A percentile compares a stretch with the other conserved stretches of the same genome.
Conservation (phyloP, 768 basidiomycete genomes). For the Naematelia encephala region DNA sequence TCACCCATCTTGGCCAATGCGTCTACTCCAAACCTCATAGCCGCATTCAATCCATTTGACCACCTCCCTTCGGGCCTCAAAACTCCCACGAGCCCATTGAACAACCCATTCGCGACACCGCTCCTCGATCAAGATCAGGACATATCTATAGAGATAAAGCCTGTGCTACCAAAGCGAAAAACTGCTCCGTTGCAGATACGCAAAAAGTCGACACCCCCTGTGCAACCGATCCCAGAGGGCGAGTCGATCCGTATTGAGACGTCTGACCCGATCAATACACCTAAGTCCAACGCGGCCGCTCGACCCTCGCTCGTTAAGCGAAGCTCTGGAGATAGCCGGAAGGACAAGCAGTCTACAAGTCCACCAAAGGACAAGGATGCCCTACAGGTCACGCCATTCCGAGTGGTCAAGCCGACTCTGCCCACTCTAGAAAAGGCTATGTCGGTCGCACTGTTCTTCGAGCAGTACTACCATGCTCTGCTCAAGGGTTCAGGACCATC, state of each 20-base stretch:
- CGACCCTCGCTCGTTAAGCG: background rate
- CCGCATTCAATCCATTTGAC: slow-evolving; percentile 30
- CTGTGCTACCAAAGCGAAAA: slow-evolving; percentile 1
- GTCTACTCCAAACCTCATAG: slow-evolving; percentile 32
- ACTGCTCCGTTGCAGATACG: slow-evolving; percentile 13
- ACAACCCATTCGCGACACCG: slow-evolving; percentile 26
- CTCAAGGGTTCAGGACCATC: slow-evolving; percentile 34
- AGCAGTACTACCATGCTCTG: slow-evolving; percentile 50
- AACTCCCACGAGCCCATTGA: slow-evolving; percentile 18
- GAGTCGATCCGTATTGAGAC: background rate
- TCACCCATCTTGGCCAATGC: slow-evolving; percentile 18
- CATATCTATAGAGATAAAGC: background rate
- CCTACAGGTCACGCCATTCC: slow-evolving; percentile 22
- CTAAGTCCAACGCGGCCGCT: no score
- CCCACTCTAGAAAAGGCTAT: slow-evolving; percentile 90
- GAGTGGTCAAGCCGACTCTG: slow-evolving; percentile 72
- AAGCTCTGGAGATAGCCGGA: background rate
- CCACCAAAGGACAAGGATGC: background rate
- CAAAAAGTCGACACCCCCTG: slow-evolving; percentile 19
- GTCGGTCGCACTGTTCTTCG: slow-evolving; percentile 84
- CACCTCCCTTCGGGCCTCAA: slow-evolving; percentile 7
- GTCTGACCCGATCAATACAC: background rate
- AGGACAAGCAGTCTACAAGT: no score
- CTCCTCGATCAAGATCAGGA: background rate
- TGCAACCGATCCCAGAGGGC: background rate